phyloP scores from a whole-genome alignment of 2,329 filamentous ascomycete genomes.

The Cryphonectria nitschkei region DNA sequence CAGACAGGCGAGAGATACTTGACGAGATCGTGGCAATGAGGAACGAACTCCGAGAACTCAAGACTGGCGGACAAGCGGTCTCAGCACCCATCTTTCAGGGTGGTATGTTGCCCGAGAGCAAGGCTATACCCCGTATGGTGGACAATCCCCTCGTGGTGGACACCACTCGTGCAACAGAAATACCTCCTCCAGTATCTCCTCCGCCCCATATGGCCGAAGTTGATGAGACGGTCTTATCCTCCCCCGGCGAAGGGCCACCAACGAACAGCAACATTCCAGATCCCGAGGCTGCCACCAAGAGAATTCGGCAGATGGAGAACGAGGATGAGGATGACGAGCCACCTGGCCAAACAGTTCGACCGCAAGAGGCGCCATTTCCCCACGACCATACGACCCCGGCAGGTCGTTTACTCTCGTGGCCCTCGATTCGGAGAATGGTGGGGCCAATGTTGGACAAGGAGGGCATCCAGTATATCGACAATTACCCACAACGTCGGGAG shows the following conservation, averaged over 20 bases:
- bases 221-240: constrained; percentile 20
- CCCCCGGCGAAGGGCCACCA: constrained; percentile 16
- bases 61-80: constrained; percentile 7
- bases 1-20: constrained; percentile 32
- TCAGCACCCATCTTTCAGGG: constrained; percentile 21
- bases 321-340: constrained; percentile 36
- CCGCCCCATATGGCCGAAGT: constrained; percentile 4
- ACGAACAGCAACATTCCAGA: constrained; percentile 21
- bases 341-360: constrained; percentile 46
- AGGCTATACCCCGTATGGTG: constrained; percentile 7
- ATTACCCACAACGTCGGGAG: constrained; percentile 79
- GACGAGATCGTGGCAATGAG: constrained; percentile 41
- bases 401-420: constrained; percentile 77
- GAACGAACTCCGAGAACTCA: constrained; percentile 30
- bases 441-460: constrained; percentile 50
- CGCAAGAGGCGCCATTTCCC: constrained; percentile 72
- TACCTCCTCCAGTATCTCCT: constrained; percentile 7
- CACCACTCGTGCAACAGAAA: background rate
- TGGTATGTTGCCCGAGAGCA: background rate
- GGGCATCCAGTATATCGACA: constrained; percentile 60
- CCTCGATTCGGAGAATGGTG: constrained; percentile 68
- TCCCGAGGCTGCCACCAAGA: constrained; percentile 33
- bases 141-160: background rate
- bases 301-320: constrained; percentile 39
- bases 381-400: constrained; percentile 90